Base-by-base conservation (phyloP, 352 stramenopile species). In the Pythium folliculosum region DNA sequence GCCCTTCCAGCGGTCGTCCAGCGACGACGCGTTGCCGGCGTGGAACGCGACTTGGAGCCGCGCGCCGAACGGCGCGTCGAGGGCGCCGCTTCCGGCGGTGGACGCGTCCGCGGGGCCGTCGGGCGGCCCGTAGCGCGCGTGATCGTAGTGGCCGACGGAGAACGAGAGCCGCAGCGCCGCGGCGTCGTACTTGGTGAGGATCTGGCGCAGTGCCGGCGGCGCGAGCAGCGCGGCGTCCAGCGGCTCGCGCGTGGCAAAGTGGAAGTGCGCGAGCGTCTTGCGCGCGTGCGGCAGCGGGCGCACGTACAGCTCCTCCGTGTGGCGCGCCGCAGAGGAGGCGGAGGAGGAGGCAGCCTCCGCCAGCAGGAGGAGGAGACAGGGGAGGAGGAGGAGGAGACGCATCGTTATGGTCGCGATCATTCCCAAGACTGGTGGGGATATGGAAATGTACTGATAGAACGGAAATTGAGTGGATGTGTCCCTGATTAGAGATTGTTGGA, bases 91-190 rank as follows among this genome's bases (percentile, higher is more conserved):
- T 12, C 17, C 25, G 16, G 35, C 5, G 14, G 47, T 9, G 19
- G 25, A 23, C 23, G 27, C 32, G 23, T n/a, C n/a, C n/a, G n/a
- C n/a, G n/a, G n/a, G n/a, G n/a, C 44, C 47, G 17, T 45, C 52
- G 0, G 72, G 67, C 1, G 71, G 60, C 1, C 80, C 84, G 43
- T 84, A 90, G 35, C 72, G 77, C 50, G 70, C 80, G 27, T 86
- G 72, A 25, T 63, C 70, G 68, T 89, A 92, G 22, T 69, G 65
- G 0, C 88, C 88, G n/a, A 89, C 70, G 5, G 79, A 71, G 61
- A 95, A 91, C 22, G 79, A 85, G 25, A 96, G 70, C 21, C 82
- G 77, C 17, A 96, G 55, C 49, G 85, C 83, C 55, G 88, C 77
- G 37, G 78, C 82, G 52, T 88, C 73, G 65, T 92, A 90, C 65